A percentile compares a stretch with the other conserved stretches of the same genome.
Conservation (phyloP, 768 basidiomycete species). For the Dioszegia crocea region DNA sequence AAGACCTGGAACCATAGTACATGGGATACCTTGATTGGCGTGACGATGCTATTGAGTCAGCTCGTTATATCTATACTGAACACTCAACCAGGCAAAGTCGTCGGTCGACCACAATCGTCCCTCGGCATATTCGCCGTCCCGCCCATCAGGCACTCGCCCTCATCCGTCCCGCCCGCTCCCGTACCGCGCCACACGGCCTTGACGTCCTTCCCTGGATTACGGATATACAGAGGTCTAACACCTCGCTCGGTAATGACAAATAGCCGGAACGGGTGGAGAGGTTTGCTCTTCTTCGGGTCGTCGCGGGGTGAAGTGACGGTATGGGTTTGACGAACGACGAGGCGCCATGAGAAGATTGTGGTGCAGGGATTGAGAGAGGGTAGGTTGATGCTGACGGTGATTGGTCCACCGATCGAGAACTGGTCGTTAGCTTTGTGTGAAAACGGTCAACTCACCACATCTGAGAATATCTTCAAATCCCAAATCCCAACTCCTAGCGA, state of each 20-base stretch:
- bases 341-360: constrained; percentile 30
- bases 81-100: constrained; percentile 37
- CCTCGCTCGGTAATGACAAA: constrained; percentile 14
- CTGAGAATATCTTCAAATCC: constrained; percentile 16
- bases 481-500: constrained; percentile 15
- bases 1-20: constrained; percentile 28
- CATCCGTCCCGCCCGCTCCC: constrained; percentile 18
- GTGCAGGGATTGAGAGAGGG: constrained; percentile 19
- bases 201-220: constrained; percentile 3
- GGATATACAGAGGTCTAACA: constrained; percentile 4
- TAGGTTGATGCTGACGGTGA: constrained; percentile 16
- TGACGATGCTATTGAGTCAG: constrained; percentile 1
- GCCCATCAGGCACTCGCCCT: constrained; percentile 5
- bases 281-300: constrained; percentile 15
- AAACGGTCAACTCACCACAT: constrained; percentile 16
- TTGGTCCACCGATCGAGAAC: constrained; percentile 24
- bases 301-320: constrained; percentile 28
- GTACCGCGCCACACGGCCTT: constrained; percentile 14
- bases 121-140: constrained; percentile 30
- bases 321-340: constrained; percentile 25
- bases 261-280: constrained; percentile 12
- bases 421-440: not conserved
- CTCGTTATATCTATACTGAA: not conserved
- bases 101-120: constrained; percentile 33
- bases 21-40: constrained; percentile 18